Evolutionary conservation across 2,329 filamentous ascomycete species (phyloP), one percentile per base, ranked within the genome.

Genomic region (Phoma sp.): DNA sequence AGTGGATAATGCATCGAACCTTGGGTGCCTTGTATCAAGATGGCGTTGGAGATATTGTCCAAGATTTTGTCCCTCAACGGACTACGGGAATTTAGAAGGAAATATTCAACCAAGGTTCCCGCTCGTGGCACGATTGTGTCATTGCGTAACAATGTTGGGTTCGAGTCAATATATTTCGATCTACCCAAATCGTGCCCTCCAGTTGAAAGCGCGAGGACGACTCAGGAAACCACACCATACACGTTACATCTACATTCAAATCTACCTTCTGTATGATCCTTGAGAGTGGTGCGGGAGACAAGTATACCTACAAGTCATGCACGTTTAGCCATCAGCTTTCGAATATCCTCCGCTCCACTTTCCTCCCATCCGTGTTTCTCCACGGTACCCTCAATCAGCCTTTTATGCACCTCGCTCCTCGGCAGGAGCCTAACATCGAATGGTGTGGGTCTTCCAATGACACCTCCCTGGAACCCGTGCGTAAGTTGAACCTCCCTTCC

Each of bases 361-460:
- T 70, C 58, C 44, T 73, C 66, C 69, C 70, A 74, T 1, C 74
- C 73, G 60, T 74, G 65, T 15, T 63, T 52, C 22, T 63, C 32
- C 49, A 75, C 70, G 8, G 72, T 53, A 8, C 58, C 48, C 27
- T 50, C 51, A 22, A 79, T 71, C 53, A 78, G 33, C n/a, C 58
- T 48, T 51, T 64, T 65, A 58, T 77, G 73, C 38, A 31, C 46
- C 19, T 61, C 54, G 9, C 62, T 72, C 15, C 76, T 68, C 15
- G 75, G 72, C 35, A 60, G 69, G 25, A 79, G 70, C 2, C 33
- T 45, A 24, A 67, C 55, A 15, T 62, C 41, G 55, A 67, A 80
- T 6, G 73, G 71, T 0, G 64, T 59, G 0, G 78, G 75, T 53
- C 78, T 76, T 55, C 69, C 73, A 25, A 77, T 50, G 2, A 70